Evolutionary conservation across 2,329 filamentous ascomycete species (phyloP), one percentile per base, ranked within the genome.

Genomic region (Arthroderma sp.): DNA sequence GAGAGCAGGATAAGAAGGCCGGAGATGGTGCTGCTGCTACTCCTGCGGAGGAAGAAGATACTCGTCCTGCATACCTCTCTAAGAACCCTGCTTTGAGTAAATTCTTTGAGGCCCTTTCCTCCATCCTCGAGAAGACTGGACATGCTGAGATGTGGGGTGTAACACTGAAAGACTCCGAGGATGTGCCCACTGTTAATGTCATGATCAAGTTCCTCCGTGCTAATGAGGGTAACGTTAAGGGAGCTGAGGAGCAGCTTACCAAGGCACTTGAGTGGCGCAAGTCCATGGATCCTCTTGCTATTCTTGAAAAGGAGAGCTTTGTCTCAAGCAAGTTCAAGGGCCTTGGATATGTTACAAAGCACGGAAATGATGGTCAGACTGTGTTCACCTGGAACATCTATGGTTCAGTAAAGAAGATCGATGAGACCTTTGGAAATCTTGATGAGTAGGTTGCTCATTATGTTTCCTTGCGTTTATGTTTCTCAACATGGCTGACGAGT

Each of bases 311-410:
- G 45, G 70, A 73, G 32, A 66, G 65, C 27, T 91, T 81, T 64
- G 75, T 75, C 55, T 71, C 73, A 52, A 66, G 66, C 47, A 88
- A 85, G 65, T 95, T 91, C 55, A 77, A 71, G 5, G 80, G 80
- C 1, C 64, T 95, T 46, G 89, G 88, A 34, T 95, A 83, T 60
- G 75, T 94, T 42, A 85, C 85, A 1, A 72, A 72, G n/a, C 79
- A 91, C 53, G 69, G 69, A 36, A 70, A 72, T 32, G 70, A 71
- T 1, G 72, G 71, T 42, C 59, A 67, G 45, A 61, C 77, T 55
- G 63, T 94, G 45, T 80, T 88, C 40, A 91, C 85, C 2, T 95
- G 88, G 82, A 95, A 95, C 62, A 80, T 95, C 57, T 95, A 96
- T 59, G 88, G 88, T 9, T 78, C 78, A 33, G 84, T 88, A 50